Base-by-base conservation (phyloP, 345 rosid species). In the Gossypium sturtianum region DNA sequence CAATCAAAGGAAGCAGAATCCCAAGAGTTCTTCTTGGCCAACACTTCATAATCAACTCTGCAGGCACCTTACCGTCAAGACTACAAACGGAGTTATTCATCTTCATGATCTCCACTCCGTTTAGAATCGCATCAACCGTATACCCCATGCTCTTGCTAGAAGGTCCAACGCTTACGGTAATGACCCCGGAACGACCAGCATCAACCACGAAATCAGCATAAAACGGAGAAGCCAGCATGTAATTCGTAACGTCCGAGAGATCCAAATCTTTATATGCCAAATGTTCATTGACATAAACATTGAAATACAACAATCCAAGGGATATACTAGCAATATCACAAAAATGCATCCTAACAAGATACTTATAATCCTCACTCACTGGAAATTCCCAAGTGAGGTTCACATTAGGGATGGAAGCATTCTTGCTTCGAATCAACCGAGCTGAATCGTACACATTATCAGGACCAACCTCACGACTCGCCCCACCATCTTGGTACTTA, bases 31-130 rank as follows among this genome's bases (percentile, higher is more conserved):
- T 83, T 78, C 87, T 82, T 0, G 87, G 89, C 83, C 92, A 89
- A 56, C 80, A 83, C 54, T 76, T 80, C 79, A 87, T 67, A 12
- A 91, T 75, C 88, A 77, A 71, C 12, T 85, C 91, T 4, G 85
- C 76, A 22, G 91, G 80, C 66, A 79, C 71, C 71, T 82, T 77
- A 19, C 95, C 95, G 62, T 86, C 95, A 49, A 94, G 90, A 84
- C 94, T 91, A 66, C 93, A 93, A 89, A 81, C 76, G 7, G 97
- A 86, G 81, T 91, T 92, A 80, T 87, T 92, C 91, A 94, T 84
- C 85, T 87, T 92, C 95, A 92, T 88, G 76, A 94, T 84, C 90
- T 94, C 98, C 49, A 92, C 84, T 23, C 94, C 98, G 60, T 94
- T 94, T 78, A 94, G 70, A 64, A 92, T 84, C n/a, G 91, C 95